These are phyloP conservation scores for Anethum foeniculum DNA, from an alignment of 140 eudicot species.

Conservation along the genomic window DNA sequence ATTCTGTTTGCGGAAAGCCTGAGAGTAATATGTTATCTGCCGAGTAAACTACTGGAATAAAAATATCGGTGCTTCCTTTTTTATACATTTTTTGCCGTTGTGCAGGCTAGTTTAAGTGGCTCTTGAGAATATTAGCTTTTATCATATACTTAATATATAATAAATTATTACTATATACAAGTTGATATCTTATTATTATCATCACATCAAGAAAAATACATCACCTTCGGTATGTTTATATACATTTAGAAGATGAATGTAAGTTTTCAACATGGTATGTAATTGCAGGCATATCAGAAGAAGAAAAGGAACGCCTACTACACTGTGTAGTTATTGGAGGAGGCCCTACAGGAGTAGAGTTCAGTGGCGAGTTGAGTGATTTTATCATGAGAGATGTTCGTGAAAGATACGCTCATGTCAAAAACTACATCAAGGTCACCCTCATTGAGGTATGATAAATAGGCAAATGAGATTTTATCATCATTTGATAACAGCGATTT, in stretches of 20 bases:
- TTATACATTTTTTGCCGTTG: neutral
- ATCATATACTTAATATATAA: neutral
- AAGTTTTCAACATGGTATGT: neutral
- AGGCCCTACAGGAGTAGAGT: constrained; percentile 96
- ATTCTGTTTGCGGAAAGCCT: neutral
- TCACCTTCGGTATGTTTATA: neutral
- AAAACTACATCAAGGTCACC: constrained; percentile 74
- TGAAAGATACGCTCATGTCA: constrained; percentile 69
- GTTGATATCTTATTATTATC: neutral
- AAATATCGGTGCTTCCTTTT: neutral
- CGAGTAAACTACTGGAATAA: neutral
- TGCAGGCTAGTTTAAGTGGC: neutral
- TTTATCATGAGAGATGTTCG: constrained; percentile 74
- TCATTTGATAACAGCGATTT: neutral
- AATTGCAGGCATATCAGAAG: constrained; percentile 71
- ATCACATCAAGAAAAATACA: neutral
- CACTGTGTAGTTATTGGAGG: constrained; percentile 96
- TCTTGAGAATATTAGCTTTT: neutral
- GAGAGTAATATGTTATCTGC: neutral
- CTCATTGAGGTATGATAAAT: constrained; percentile 68
- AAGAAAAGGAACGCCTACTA: constrained; percentile 67
- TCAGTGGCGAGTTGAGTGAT: constrained; percentile 92
- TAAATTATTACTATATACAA: neutral
- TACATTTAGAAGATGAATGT: neutral
- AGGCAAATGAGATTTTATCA: too few relatives aligned